These are phyloP conservation scores for Vanderwaltozyma polyspora DNA, from an alignment of 805 yeast species.

Conservation along the genomic window DNA sequence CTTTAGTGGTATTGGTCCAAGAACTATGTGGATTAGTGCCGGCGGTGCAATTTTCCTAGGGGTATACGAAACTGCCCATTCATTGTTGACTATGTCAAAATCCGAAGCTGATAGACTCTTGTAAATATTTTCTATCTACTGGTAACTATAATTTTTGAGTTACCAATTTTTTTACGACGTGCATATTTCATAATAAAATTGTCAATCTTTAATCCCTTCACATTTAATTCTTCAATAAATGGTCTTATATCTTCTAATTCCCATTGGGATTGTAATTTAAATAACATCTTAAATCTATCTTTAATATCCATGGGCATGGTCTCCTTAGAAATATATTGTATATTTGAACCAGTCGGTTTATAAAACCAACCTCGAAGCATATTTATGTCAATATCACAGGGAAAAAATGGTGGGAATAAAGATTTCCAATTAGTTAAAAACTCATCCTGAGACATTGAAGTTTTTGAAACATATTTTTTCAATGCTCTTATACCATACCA, in stretches of 20 bases:
- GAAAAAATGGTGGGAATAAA: constrained; percentile 51
- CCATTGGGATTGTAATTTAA: constrained; percentile 50
- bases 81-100: constrained; percentile 17
- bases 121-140: constrained; percentile 16
- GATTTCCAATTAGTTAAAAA: constrained; percentile 55
- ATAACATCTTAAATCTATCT: constrained; percentile 40
- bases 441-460: constrained; percentile 33
- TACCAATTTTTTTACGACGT: constrained; percentile 38
- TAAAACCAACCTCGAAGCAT: constrained; percentile 45
- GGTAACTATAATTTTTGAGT: constrained; percentile 29
- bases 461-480: constrained; percentile 25
- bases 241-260: constrained; percentile 51
- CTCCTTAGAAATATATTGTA: constrained; percentile 43
- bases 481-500: constrained; percentile 59
- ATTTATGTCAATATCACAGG: constrained; percentile 44
- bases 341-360: constrained; percentile 35
- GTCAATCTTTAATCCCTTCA: constrained; percentile 42
- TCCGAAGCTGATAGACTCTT: constrained; percentile 4
- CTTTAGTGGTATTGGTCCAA: constrained; percentile 80
- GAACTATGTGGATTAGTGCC: constrained; percentile 95
- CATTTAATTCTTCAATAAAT: constrained; percentile 48
- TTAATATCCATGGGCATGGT: constrained; percentile 39
- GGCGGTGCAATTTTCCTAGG: constrained; percentile 98
- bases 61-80: constrained; percentile 65
- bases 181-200: constrained; percentile 55